Evolutionary conservation across 352 stramenopile species (phyloP), one percentile per base, ranked within the genome.

Genomic region (Pythium grandisporangium): DNA sequence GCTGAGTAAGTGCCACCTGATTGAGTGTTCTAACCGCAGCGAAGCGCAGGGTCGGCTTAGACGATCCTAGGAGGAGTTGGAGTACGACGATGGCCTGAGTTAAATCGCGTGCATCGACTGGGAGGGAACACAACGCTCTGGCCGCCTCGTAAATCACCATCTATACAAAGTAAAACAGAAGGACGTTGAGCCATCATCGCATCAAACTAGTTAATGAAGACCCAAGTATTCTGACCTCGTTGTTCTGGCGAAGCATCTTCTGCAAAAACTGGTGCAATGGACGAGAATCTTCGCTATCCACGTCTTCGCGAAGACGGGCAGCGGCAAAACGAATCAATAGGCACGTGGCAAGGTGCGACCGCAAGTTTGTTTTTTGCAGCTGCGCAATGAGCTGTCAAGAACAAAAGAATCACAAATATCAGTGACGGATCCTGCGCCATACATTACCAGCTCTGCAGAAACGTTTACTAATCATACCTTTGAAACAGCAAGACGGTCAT

Each of bases 141-240:
- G 96, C 96, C 2, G 96, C 96, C 70, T 99, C 97, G 61, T 98
- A 99, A 22, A 99, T 96, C n/a, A 99, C 96, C 81, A 99, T 98
- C 80, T 99, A 63, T 24, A 33, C 37, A 30, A 27, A n/a, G n/a
- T n/a, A n/a, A n/a, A n/a, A n/a, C n/a, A n/a, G n/a, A n/a, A n/a
- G n/a, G n/a, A n/a, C n/a, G n/a, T n/a, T n/a, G n/a, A n/a, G n/a
- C n/a, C n/a, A n/a, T n/a, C n/a, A n/a, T n/a, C n/a, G n/a, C n/a
- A n/a, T n/a, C n/a, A n/a, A n/a, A n/a, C n/a, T n/a, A n/a, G n/a
- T n/a, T n/a, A 32, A 14, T 32, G 27, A 32, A 32, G 27, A 26
- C 4, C 20, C 8, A 3, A 8, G 12, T 17, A 39, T n/a, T n/a
- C 36, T 10, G 48, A 84, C 75, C 66, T 91, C 96, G 38, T 84